These are phyloP conservation scores for Penicillium taxi DNA, from an alignment of 495 filamentous ascomycete species.

Conservation along the genomic window DNA sequence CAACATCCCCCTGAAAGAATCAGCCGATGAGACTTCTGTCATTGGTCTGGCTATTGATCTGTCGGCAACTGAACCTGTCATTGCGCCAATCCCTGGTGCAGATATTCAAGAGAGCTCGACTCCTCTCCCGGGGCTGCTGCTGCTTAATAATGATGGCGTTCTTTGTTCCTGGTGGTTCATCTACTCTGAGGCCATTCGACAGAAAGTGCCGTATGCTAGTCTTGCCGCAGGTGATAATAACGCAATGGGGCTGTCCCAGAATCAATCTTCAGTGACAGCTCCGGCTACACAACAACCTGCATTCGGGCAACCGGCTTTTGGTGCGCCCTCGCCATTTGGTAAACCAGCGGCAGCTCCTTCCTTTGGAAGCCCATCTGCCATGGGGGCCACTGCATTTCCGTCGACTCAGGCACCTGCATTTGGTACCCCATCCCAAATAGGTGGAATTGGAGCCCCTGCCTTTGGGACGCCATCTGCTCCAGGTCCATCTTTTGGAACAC, in stretches of 20 bases:
- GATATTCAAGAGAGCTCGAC: slow-evolving; percentile 66
- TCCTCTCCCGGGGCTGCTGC: slow-evolving; percentile 78
- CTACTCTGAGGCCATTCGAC: slow-evolving; percentile 75
- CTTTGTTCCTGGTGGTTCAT: slow-evolving; percentile 84
- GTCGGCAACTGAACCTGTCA: slow-evolving; percentile 68
- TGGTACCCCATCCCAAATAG: slow-evolving; percentile 21
- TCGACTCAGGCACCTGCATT: slow-evolving; percentile 18
- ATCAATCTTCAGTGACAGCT: slow-evolving; percentile 20
- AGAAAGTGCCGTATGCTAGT: slow-evolving; percentile 62
- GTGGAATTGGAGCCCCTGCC: slow-evolving; percentile 26
- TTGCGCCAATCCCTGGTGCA: slow-evolving; percentile 67
- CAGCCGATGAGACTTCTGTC: slow-evolving; percentile 61
- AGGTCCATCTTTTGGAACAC: slow-evolving; percentile 25
- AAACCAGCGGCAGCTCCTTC: slow-evolving; percentile 37
- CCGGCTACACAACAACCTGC: slow-evolving; percentile 22
- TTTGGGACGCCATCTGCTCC: slow-evolving; percentile 43
- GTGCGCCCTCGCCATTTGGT: slow-evolving; percentile 30
- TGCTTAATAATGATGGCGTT: slow-evolving; percentile 84
- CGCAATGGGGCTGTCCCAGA: too few species aligned
- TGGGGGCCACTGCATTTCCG: slow-evolving; percentile 33
- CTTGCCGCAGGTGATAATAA: slow-evolving; percentile 50
- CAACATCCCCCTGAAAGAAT: slow-evolving; percentile 65
- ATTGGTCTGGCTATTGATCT: slow-evolving; percentile 80
- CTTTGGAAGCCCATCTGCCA: slow-evolving; percentile 36
- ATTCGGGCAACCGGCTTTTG: slow-evolving; percentile 38